A percentile compares a stretch with the other conserved stretches of the same genome.
These are phyloP conservation scores for Berberis thunbergii DNA, from an alignment of 164 flowering plant genomes.

Conservation along the genomic window DNA sequence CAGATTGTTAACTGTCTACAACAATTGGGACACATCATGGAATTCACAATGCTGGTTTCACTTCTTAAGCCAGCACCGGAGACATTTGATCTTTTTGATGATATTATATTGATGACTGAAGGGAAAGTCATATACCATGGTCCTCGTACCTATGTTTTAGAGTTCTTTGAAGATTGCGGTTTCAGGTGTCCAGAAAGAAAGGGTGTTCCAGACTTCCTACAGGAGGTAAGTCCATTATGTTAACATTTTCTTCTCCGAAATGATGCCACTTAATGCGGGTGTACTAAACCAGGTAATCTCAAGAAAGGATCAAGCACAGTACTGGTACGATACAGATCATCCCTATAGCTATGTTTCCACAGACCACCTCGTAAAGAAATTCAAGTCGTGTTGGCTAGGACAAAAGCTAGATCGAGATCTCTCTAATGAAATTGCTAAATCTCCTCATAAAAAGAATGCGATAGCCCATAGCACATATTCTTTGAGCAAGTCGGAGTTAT, in stretches of 20 bases:
- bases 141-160: slow-evolving; percentile 19
- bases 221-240: slow-evolving; percentile 22
- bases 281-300: slow-evolving; percentile 27
- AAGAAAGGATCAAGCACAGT: slow-evolving; percentile 40
- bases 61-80: slow-evolving; percentile 17
- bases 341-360: slow-evolving; percentile 29
- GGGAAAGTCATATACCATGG: slow-evolving; percentile 39
- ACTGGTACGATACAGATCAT: slow-evolving; percentile 18
- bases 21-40: slow-evolving; percentile 26
- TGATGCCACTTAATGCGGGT: not conserved
- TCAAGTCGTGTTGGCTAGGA: slow-evolving; percentile 36
- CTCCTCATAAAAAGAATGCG: not conserved
- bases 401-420: not conserved
- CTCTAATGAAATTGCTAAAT: not conserved
- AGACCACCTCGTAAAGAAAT: slow-evolving; percentile 29
- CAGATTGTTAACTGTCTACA: slow-evolving; percentile 36
- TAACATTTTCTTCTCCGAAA: not conserved
- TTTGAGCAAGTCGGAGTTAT: slow-evolving; percentile 26
- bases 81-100: slow-evolving; percentile 41
- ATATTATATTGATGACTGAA: slow-evolving; percentile 38
- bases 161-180: slow-evolving; percentile 37
- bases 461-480: slow-evolving; percentile 21
- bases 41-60: slow-evolving; percentile 22
- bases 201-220: slow-evolving; percentile 40
- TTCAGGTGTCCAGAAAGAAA: slow-evolving; percentile 39